Percentiles rank a stretch among this genome's conserved stretches.
Evolutionary conservation across 495 filamentous ascomycete species (phyloP).

Genomic region (Aspergillus bridgeri): DNA sequence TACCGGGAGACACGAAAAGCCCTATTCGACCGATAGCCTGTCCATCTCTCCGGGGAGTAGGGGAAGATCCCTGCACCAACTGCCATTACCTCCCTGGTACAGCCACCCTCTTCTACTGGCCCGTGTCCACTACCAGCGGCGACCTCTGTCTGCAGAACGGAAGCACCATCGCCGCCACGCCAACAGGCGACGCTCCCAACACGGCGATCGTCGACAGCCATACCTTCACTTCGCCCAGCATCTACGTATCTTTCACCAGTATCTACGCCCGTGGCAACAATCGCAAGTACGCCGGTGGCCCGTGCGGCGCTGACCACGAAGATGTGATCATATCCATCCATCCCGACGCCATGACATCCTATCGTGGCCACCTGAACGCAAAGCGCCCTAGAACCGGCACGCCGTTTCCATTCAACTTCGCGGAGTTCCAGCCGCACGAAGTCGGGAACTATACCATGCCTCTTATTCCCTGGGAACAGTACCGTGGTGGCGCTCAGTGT

Average conservation of each 20-base stretch:
- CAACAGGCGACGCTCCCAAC: slow-evolving; percentile 16
- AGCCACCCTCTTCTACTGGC: slow-evolving; percentile 30
- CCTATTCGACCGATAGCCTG: slow-evolving; percentile 18
- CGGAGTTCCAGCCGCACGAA: slow-evolving; percentile 21
- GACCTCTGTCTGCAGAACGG: slow-evolving; percentile 25
- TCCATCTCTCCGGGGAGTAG: slow-evolving; percentile 10
- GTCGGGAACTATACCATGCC: slow-evolving; percentile 20
- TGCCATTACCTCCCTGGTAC: slow-evolving; percentile 26
- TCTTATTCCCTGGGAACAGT: slow-evolving; percentile 24
- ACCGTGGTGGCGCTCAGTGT: slow-evolving; percentile 22
- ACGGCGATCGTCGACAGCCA: slow-evolving; percentile 22
- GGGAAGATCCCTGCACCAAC: slow-evolving; percentile 18
- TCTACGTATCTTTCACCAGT: slow-evolving; percentile 26
- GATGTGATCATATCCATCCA: slow-evolving; percentile 20
- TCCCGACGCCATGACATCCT: slow-evolving; percentile 16
- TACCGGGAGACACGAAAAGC: slow-evolving; percentile 22
- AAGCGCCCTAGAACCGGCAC: slow-evolving; percentile 21
- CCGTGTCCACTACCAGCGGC: slow-evolving; percentile 19
- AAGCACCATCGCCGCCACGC: slow-evolving; percentile 19
- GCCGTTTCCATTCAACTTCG: slow-evolving; percentile 24
- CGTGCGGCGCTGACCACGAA: slow-evolving; percentile 20
- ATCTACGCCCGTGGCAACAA: slow-evolving; percentile 25
- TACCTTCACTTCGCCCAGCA: slow-evolving; percentile 22
- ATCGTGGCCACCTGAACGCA: slow-evolving; percentile 23
- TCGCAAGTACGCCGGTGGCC: slow-evolving; percentile 15